Base-by-base conservation (phyloP, 2,329 filamentous ascomycete genomes). In the Penicillium sp. region DNA sequence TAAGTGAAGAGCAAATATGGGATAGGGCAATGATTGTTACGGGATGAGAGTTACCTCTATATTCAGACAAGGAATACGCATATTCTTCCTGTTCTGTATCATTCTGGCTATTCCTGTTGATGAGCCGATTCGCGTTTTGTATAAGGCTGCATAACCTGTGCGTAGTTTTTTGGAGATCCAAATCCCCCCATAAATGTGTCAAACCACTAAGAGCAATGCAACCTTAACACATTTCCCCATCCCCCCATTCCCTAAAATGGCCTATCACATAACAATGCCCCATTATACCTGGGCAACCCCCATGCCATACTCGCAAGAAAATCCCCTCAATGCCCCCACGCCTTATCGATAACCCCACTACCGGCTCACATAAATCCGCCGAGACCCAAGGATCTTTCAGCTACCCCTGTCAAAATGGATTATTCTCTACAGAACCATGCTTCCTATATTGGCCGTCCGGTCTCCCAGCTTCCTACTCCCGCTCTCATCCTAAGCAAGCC, bases 401-500 rank as follows among this genome's bases (percentile, higher is more conserved):
- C 14, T 35, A 16, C 12, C 9, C 17, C 36, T 17, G 22, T 6
- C 9, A 40, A 40, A 17, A 74, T 73, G 70, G 68, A 71, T 25
- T 64, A 65, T 57, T 67, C 68, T 6, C 58, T 70, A 0, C 53
- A 67, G 50, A 60, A 71, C 22, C 69, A 74, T 57, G 58, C 66
- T 38, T 68, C 67, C 7, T 77, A 71, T 44, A 71, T 78, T 36
- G 74, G 72, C 28, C 69, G 63, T 19, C 65, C 68, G 5, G 64
- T 65, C 6, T 64, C 63, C 0, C 67, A 74, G 14, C 69, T 78
- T 2, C 75, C 74, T 3, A 75, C 72, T 1, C 76, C 75, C 0
- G 66, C 76, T 0, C 52, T 78, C 10, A 54, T 78, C n/a, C 61
- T 78, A 31, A 74, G 69, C 60, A 66, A 74, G 45, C 69, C 73